These are phyloP conservation scores for Phlyctochytrium arcticum DNA, from an alignment of 192 early-diverging fungal genomes.

Conservation along the genomic window DNA sequence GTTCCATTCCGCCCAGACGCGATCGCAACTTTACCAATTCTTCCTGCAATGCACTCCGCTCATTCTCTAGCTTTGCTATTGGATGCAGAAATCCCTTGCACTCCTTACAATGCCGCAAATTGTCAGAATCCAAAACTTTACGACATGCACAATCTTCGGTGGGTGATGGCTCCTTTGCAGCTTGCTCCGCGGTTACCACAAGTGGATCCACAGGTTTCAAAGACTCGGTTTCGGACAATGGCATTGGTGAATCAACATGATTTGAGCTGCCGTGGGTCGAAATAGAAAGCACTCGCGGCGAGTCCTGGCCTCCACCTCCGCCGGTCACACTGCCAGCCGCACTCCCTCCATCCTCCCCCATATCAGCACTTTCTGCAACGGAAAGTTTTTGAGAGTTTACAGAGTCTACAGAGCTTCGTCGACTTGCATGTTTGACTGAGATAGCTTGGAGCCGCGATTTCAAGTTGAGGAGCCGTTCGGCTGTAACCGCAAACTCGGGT, in stretches of 20 bases:
- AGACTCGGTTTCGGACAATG: too few species aligned
- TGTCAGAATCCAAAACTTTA: conserved; percentile 6
- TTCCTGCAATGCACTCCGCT: conserved; percentile 1
- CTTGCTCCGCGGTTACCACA: background rate
- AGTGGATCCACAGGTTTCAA: too few species aligned
- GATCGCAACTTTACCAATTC: background rate
- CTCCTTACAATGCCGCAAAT: conserved; percentile 11
- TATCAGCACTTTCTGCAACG: background rate
- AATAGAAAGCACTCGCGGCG: background rate
- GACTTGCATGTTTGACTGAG: conserved; percentile 24
- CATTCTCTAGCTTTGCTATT: conserved; percentile 16
- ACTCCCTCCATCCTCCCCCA: too few species aligned
- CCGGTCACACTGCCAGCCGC: background rate
- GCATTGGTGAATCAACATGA: background rate
- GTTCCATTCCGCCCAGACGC: background rate
- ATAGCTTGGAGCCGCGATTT: conserved; percentile 29
- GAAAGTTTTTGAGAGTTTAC: background rate
- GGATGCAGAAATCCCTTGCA: conserved; percentile 22
- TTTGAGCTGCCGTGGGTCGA: background rate
- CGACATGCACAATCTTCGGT: conserved; percentile 15
- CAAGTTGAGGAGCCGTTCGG: conserved; percentile 23
- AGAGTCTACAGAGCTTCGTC: conserved; percentile 15
- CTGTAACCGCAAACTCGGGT: conserved; percentile 25
- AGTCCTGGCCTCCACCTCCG: background rate
- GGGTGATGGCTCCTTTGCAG: background rate